A percentile compares a stretch with the other conserved stretches of the same genome.
phyloP scores from a whole-genome alignment of 306 rosid species.

The Cucurbita ficifolia region DNA sequence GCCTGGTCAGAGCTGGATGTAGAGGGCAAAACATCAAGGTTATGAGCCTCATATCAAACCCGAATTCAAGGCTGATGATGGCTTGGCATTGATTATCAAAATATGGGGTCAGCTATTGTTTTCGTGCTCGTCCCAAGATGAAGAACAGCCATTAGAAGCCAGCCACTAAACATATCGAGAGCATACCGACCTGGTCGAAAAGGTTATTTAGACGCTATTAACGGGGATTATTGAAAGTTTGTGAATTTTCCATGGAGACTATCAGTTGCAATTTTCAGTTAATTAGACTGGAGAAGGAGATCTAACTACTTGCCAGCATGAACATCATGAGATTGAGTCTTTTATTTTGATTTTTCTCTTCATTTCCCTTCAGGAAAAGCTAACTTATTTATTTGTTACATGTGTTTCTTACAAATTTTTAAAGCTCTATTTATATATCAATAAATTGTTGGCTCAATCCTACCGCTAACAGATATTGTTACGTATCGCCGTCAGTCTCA shows the following conservation, averaged over 20 bases:
- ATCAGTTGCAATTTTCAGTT: not conserved
- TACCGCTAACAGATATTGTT: too few relatives aligned
- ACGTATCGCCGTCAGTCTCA: not conserved
- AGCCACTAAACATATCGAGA: not conserved
- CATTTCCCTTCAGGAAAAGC: not conserved
- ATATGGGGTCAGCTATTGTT: not conserved
- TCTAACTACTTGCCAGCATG: not conserved
- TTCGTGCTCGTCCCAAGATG: not conserved
- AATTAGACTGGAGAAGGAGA: not conserved
- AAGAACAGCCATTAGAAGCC: not conserved
- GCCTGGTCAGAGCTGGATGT: conserved; percentile 77
- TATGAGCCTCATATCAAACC: not conserved
- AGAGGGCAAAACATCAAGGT: conserved; percentile 22
- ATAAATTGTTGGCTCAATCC: not conserved
- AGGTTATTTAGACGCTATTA: not conserved
- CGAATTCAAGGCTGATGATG: not conserved
- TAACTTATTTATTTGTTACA: not conserved
- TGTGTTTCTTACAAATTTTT: not conserved
- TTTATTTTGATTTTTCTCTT: not conserved
- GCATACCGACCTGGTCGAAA: not conserved
- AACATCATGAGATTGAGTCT: not conserved
- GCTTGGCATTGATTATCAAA: not conserved
- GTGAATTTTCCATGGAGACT: not conserved
- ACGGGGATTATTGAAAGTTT: not conserved
- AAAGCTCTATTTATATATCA: not conserved